These are phyloP conservation scores for Lizanozyma gosingica DNA, from an alignment of 1,139 yeast genomes.

Conservation along the genomic window DNA sequence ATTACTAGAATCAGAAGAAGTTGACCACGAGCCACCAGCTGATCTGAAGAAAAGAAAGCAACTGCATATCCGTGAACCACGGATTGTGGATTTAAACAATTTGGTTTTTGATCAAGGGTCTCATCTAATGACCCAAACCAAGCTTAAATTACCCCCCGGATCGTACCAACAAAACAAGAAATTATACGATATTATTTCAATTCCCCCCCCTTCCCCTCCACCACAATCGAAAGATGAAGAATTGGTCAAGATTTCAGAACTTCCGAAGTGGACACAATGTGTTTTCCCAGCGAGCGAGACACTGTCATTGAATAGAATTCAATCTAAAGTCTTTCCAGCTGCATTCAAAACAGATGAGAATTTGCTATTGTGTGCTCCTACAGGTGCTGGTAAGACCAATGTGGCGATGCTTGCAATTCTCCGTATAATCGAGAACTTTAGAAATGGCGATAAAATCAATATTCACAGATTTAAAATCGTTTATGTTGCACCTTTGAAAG, in stretches of 20 bases:
- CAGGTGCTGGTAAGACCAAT: conserved; percentile 98
- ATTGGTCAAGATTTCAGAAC: conserved; percentile 46
- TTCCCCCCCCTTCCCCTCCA: conserved; percentile 63
- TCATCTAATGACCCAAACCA: conserved; percentile 56
- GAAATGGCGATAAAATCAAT: conserved; percentile 42
- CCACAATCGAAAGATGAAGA: conserved; percentile 32
- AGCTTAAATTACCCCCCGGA: conserved; percentile 71
- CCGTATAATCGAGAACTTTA: conserved; percentile 48
- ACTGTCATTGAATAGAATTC: conserved; percentile 65
- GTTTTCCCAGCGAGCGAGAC: conserved; percentile 71
- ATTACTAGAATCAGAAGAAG: background rate
- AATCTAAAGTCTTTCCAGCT: conserved; percentile 69
- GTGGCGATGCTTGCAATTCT: conserved; percentile 81
- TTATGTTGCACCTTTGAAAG: conserved; percentile 90
- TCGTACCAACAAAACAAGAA: conserved; percentile 69
- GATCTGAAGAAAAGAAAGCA: conserved; percentile 12
- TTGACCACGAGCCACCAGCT: background rate
- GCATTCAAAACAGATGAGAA: conserved; percentile 71
- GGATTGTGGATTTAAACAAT: conserved; percentile 53
- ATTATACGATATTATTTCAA: conserved; percentile 76
- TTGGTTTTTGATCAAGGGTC: conserved; percentile 66
- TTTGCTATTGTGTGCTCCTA: conserved; percentile 86
- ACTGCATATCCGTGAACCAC: conserved; percentile 30
- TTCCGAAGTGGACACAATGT: conserved; percentile 77
- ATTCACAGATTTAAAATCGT: conserved; percentile 64